These are phyloP conservation scores for Nectriaceae sp. DNA, from an alignment of 2,329 filamentous ascomycete species.

Conservation along the genomic window DNA sequence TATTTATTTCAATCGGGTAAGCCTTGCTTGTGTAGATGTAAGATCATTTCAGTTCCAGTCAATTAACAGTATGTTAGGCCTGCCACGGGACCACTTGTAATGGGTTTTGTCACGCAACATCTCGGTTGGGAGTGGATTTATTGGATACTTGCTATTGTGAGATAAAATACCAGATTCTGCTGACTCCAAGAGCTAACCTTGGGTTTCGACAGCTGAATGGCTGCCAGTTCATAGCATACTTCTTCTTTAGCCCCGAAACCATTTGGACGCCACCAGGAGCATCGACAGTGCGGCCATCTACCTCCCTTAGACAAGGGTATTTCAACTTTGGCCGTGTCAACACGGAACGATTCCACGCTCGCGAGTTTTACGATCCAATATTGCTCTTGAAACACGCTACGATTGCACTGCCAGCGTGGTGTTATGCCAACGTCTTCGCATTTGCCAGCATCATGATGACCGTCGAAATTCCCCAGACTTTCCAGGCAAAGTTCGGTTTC, in stretches of 20 bases:
- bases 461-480: conserved; percentile 8
- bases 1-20: not conserved
- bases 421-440: conserved; percentile 6
- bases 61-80: not conserved
- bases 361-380: not conserved
- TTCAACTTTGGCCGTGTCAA: not conserved
- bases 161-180: not conserved
- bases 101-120: not conserved
- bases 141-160: not conserved
- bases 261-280: not conserved
- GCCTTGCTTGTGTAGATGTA: no score
- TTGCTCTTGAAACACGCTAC: not conserved
- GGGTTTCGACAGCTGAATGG: not conserved
- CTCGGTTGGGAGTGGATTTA: not conserved
- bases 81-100: not conserved
- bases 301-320: not conserved
- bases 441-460: conserved; percentile 6
- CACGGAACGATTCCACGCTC: not conserved
- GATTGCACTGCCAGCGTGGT: not conserved
- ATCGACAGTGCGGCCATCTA: not conserved
- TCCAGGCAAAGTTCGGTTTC: conserved; percentile 1
- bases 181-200: not conserved
- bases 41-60: no score
- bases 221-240: not conserved
- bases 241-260: not conserved